phyloP scores from a whole-genome alignment of 225 moss, liverwort and hornwort genomes.

The Bryum argenteum region DNA sequence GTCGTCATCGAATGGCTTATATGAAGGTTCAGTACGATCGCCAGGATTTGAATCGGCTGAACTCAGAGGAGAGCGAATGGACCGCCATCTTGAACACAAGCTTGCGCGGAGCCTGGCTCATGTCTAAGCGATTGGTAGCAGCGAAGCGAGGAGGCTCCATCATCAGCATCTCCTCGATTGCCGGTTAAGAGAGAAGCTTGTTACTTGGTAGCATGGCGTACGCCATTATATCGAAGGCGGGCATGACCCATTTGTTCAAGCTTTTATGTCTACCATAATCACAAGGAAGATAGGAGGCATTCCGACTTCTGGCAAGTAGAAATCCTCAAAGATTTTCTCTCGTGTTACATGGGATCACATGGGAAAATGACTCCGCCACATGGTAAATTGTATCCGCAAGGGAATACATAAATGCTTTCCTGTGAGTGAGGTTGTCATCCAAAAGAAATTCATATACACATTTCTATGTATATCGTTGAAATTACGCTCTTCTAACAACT shows the following conservation, averaged over 20 bases:
- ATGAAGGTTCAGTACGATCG: slow-evolving; percentile 52
- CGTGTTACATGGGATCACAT: no score
- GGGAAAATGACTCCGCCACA: no score
- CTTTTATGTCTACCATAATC: slow-evolving; percentile 28
- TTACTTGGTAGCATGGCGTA: slow-evolving; percentile 65
- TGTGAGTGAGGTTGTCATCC: no score
- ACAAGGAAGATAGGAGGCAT: no score
- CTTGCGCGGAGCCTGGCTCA: slow-evolving; percentile 73
- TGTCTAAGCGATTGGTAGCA: slow-evolving; percentile 65
- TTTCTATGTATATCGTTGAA: no score
- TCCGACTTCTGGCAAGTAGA: no score
- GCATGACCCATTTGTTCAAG: slow-evolving; percentile 66
- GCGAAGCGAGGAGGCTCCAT: slow-evolving; percentile 67
- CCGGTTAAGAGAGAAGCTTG: slow-evolving; percentile 60
- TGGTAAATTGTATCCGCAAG: no score
- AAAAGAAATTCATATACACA: no score
- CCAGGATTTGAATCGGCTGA: no score
- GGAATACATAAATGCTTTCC: no score
- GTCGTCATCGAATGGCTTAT: background rate
- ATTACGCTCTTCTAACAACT: no score
- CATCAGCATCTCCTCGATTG: slow-evolving; percentile 71
- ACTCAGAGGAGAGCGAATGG: slow-evolving; percentile 71
- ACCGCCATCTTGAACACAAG: slow-evolving; percentile 66
- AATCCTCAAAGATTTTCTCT: no score
- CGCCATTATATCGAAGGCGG: slow-evolving; percentile 67